These are phyloP conservation scores for Pseudomonodictys pantanalensis DNA, from an alignment of 495 filamentous ascomycete genomes.

Conservation along the genomic window DNA sequence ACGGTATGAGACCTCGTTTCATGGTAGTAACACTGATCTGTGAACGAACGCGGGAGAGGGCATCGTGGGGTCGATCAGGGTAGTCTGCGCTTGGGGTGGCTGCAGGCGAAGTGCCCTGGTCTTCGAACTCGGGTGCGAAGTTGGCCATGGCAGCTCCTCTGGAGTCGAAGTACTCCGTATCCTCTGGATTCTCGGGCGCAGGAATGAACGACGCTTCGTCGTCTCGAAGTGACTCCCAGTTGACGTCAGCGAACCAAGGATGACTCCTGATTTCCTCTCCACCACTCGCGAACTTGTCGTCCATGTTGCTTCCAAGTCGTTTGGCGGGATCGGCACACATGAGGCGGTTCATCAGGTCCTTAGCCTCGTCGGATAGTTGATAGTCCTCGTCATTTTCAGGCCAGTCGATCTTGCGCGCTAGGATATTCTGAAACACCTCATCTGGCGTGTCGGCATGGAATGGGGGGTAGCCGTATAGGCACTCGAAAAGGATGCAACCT, in stretches of 20 bases:
- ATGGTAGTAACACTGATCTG: constrained; percentile 66
- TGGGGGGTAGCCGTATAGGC: constrained; percentile 85
- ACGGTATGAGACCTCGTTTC: constrained; percentile 87
- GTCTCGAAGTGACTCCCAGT: constrained; percentile 85
- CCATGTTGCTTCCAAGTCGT: constrained; percentile 78
- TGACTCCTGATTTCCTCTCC: constrained; percentile 88
- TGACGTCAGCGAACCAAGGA: constrained; percentile 81
- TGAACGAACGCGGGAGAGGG: constrained; percentile 81
- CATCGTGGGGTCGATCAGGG: constrained; percentile 87
- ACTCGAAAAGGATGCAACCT: constrained; percentile 96
- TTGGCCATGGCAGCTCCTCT: constrained; percentile 85
- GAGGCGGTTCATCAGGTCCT: constrained; percentile 87
- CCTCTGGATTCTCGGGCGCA: constrained; percentile 86
- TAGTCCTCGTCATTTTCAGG: constrained; percentile 62
- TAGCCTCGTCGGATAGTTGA: constrained; percentile 71
- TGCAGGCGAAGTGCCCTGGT: constrained; percentile 69
- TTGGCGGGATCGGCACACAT: constrained; percentile 77
- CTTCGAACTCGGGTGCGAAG: constrained; percentile 90
- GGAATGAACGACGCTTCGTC: constrained; percentile 97
- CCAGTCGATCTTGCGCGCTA: constrained; percentile 85
- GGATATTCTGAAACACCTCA: constrained; percentile 93
- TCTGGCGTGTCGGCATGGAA: constrained; percentile 91
- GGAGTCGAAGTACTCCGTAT: constrained; percentile 96
- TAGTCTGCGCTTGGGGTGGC: constrained; percentile 65
- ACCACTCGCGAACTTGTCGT: constrained; percentile 73